A percentile compares a stretch with the other conserved stretches of the same genome.
These are phyloP conservation scores for Termitomyces heimii DNA, from an alignment of 768 basidiomycete species.

Conservation along the genomic window DNA sequence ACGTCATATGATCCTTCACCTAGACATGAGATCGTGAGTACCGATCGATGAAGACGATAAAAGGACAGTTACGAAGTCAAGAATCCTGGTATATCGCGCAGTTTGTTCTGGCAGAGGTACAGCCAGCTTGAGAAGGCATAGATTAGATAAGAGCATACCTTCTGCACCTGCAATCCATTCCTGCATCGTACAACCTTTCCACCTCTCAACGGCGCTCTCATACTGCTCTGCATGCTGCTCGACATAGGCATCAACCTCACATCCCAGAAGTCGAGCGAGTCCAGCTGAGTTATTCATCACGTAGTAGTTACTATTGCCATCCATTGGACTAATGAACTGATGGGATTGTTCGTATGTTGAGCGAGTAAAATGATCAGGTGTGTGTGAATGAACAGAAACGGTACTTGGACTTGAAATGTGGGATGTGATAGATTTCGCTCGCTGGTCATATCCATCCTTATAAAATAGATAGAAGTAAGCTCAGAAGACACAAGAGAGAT, in stretches of 20 bases:
- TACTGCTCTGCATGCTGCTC: constrained; percentile 37
- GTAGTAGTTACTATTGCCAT: neutral
- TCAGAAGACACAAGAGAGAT: neutral
- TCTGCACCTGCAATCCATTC: constrained; percentile 54
- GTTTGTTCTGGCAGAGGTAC: constrained; percentile 32
- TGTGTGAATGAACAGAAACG: constrained; percentile 2
- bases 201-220: constrained; percentile 36
- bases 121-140: neutral
- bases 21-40: constrained; percentile 8
- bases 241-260: constrained; percentile 36
- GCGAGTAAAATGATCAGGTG: constrained; percentile 1
- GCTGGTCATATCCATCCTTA: constrained; percentile 8
- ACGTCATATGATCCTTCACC: constrained; percentile 49
- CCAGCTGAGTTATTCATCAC: constrained; percentile 11
- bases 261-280: constrained; percentile 33
- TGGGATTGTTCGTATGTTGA: constrained; percentile 5
- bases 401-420: constrained; percentile 3
- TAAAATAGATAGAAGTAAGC: neutral
- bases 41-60: neutral
- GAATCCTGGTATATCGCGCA: constrained; percentile 32
- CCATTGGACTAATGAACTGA: neutral
- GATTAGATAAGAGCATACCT: constrained; percentile 23
- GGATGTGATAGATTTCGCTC: constrained; percentile 1
- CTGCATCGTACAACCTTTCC: constrained; percentile 42
- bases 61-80: constrained; percentile 40